These are phyloP conservation scores for Moesziomyces antarcticus DNA, from an alignment of 1,284 basidiomycete species.

Conservation along the genomic window DNA sequence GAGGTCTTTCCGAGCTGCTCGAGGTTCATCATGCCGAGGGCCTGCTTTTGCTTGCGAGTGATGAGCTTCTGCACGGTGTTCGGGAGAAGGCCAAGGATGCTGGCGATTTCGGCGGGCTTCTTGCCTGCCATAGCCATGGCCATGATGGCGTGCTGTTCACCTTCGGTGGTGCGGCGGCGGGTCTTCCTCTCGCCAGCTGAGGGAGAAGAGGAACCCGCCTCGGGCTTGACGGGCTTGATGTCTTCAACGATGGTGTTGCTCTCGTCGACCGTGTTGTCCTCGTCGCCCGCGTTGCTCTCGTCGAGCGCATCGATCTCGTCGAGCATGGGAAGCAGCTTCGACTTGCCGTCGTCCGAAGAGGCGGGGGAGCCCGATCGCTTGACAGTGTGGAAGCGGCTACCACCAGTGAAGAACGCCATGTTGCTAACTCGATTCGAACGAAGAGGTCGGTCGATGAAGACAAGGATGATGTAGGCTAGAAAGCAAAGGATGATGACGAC, in stretches of 20 bases:
- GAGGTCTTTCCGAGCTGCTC: not conserved
- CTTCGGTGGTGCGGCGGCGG: conserved; percentile 1
- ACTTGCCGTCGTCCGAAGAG: not conserved
- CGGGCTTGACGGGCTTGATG: not conserved
- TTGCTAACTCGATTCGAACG: not conserved
- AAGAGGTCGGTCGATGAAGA: not conserved
- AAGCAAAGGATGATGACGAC: not conserved
- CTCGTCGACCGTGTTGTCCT: not conserved
- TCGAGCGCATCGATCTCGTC: not conserved
- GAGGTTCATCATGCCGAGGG: not conserved
- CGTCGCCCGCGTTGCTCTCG: not conserved
- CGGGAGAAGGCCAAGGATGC: conserved; percentile 5
- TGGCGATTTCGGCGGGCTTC: conserved; percentile 2
- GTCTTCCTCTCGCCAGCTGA: not conserved
- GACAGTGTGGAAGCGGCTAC: conserved; percentile 1
- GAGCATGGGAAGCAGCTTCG: not conserved
- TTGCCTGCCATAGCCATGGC: conserved; percentile 7
- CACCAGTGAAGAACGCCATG: conserved; percentile 4
- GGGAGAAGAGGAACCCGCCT: not conserved
- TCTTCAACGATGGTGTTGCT: not conserved
- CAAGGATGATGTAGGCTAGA: not conserved
- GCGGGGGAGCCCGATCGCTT: not conserved
- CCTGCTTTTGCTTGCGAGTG: not conserved
- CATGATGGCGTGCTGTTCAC: conserved; percentile 13
- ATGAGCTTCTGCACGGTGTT: conserved; percentile 12